Conservation (phyloP, 2,329 filamentous ascomycete species). For the Golovinomyces cichoracearum region DNA sequence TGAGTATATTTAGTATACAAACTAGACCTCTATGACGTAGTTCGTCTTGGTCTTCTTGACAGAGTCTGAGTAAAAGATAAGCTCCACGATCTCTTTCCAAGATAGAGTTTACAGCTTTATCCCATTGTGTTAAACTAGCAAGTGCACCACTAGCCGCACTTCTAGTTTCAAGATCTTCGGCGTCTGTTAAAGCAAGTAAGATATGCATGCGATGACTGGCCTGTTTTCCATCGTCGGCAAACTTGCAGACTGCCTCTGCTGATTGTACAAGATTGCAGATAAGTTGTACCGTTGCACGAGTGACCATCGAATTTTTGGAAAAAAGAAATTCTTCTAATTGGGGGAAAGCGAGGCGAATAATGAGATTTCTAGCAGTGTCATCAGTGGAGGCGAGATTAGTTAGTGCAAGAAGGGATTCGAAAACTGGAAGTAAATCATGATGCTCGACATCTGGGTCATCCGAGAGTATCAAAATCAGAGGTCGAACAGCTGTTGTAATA, state of each 20-base stretch:
- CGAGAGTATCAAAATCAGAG: conserved; percentile 48
- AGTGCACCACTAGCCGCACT: conserved; percentile 70
- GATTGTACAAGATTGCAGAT: conserved; percentile 69
- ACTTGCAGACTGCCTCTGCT: conserved; percentile 39
- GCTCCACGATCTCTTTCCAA: conserved; percentile 46
- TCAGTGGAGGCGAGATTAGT: conserved; percentile 78
- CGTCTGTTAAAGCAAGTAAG: conserved; percentile 64
- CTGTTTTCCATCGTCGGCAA: conserved; percentile 38
- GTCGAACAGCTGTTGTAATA: conserved; percentile 55
- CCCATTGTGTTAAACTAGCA: conserved; percentile 58
- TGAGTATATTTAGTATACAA: conserved; percentile 45
- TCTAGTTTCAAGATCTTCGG: conserved; percentile 54
- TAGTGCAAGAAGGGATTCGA: conserved; percentile 72
- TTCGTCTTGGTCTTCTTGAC: conserved; percentile 43
- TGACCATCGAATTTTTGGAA: conserved; percentile 46
- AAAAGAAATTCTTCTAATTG: conserved; percentile 65
- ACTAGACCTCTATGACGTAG: conserved; percentile 50
- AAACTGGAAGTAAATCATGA: conserved; percentile 62
- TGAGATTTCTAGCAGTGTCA: conserved; percentile 32
- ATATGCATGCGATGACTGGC: conserved; percentile 56
- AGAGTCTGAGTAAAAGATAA: conserved; percentile 54
- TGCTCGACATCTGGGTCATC: conserved; percentile 35
- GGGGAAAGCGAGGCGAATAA: conserved; percentile 48
- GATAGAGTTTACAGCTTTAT: conserved; percentile 45
- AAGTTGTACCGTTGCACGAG: conserved; percentile 64